Evolutionary conservation across 768 basidiomycete species (phyloP), one percentile per base, ranked within the genome.

Genomic region (Phaeolepiota aurea): DNA sequence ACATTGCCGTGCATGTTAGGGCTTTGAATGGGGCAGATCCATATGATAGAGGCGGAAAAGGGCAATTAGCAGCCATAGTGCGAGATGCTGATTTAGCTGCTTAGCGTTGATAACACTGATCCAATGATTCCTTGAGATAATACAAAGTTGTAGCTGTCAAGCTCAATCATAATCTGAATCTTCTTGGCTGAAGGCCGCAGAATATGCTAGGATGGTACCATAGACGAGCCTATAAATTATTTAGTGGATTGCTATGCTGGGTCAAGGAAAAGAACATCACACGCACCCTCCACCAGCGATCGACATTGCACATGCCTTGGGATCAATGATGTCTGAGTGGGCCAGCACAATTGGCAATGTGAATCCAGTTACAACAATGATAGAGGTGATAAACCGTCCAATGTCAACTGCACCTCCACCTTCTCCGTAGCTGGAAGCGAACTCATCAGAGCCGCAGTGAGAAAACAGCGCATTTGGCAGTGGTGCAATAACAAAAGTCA

Each of bases 401-500:
- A 98, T 75, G 66, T 98, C 96, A 35, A 89, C 61, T 23, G 87
- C 74, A 28, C 81, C 79, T 9, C 79, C 63, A 45, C 69, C 67
- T 38, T 80, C 81, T n/a, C n/a, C 25, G 58, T 86, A 86, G 45
- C 81, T 82, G 21, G 82, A 68, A 2, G 85, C 76, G 58, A 93
- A 84, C 51, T 97, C 92, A 56, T 96, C 93, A 9, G 73, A 74
- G 37, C 85, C 88, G 60, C 92, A 96, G 59, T 92, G 83, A n/a
- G 89, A 69, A 59, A 92, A 98, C 34, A 98, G 54, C 11, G 90
- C 87, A 56, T 99, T 99, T 3, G 96, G 96, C 14, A 98, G 68
- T 16, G 96, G 96, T 1, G 96, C 96, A 51, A 97, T 71, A 22
- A 97, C 87, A 61, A 98, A 99, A 14, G 82, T 93, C 45, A 96